Evolutionary conservation across 169 alveolate genomes (phyloP).

Genomic region (Perkinsus olseni): DNA sequence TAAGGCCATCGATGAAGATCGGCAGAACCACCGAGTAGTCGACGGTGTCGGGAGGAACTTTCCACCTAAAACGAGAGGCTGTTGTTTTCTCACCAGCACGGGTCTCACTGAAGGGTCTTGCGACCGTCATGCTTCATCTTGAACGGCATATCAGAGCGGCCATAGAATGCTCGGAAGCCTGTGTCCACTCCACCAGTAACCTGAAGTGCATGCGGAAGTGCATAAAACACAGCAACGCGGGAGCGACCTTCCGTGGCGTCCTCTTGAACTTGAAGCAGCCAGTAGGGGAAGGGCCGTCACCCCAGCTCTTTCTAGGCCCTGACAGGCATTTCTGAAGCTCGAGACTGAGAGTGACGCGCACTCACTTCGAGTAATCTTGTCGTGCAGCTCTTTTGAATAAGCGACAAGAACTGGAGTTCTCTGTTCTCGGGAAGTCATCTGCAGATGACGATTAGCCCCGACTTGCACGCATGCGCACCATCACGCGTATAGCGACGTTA

Average conservation of each 20-base stretch:
- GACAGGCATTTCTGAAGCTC: too few relatives aligned
- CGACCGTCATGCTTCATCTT: not conserved
- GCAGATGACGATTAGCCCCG: too few relatives aligned
- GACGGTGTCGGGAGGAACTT: constrained; percentile 62
- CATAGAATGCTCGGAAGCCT: not conserved
- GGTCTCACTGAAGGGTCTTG: not conserved
- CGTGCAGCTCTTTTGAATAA: not conserved
- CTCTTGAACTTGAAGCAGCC: not conserved
- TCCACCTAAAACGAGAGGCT: constrained; percentile 67
- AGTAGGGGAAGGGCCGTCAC: not conserved
- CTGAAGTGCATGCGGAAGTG: not conserved
- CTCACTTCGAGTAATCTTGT: not conserved
- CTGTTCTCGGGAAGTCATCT: not conserved
- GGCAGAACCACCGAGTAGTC: constrained; percentile 84
- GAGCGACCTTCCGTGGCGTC: not conserved
- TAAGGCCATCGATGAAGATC: constrained; percentile 84
- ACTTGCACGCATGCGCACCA: too few relatives aligned
- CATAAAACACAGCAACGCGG: not conserved
- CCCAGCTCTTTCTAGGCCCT: not conserved
- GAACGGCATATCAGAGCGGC: not conserved
- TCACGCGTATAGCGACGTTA: too few relatives aligned
- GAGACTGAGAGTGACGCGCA: not conserved
- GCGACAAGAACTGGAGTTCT: not conserved
- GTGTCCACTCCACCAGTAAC: not conserved
- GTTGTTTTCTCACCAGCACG: too few relatives aligned